Evolutionary conservation across 1,139 yeast species (phyloP).

Genomic region (Yamadazyma conglobata): DNA sequence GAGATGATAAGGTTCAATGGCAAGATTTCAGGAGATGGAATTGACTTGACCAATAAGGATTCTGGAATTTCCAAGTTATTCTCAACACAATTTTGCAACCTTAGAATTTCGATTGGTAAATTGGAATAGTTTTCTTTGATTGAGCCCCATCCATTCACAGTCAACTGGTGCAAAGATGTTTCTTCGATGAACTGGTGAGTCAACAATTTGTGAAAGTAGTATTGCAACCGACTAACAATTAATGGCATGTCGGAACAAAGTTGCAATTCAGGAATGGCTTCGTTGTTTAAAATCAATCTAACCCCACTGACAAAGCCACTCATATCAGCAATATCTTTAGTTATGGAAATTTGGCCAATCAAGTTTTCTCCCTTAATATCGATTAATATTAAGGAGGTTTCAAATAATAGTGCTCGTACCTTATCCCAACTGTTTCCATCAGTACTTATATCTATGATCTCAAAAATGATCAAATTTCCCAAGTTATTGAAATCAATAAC

Average conservation of each 20-base stretch:
- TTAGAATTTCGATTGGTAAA: conserved; percentile 39
- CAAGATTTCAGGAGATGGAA: conserved; percentile 37
- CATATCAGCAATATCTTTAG: conserved; percentile 32
- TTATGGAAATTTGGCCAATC: conserved; percentile 27
- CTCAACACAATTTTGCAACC: conserved; percentile 32
- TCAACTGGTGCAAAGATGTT: conserved; percentile 44
- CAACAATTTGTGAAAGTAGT: conserved; percentile 21
- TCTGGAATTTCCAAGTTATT: conserved; percentile 39
- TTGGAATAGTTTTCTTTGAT: conserved; percentile 19
- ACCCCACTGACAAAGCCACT: conserved; percentile 25
- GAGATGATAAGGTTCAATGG: conserved; percentile 49
- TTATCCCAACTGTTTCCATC: conserved; percentile 36
- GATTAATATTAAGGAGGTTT: conserved; percentile 34
- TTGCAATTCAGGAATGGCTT: conserved; percentile 46
- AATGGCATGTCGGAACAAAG: conserved; percentile 32
- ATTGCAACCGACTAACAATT: conserved; percentile 41
- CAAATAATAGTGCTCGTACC: conserved; percentile 39
- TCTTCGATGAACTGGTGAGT: conserved; percentile 12
- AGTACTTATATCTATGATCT: conserved; percentile 37
- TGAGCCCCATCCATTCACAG: conserved; percentile 50
- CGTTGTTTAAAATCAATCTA: conserved; percentile 35
- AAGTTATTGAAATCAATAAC: conserved; percentile 14
- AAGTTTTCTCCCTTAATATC: conserved; percentile 26
- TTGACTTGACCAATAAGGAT: conserved; percentile 29
- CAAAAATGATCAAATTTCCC: conserved; percentile 34